Percentiles rank a stretch among this genome's conserved stretches.
These are phyloP conservation scores for Fusarium miscanthi DNA, from an alignment of 2,329 filamentous ascomycete species.

Conservation along the genomic window DNA sequence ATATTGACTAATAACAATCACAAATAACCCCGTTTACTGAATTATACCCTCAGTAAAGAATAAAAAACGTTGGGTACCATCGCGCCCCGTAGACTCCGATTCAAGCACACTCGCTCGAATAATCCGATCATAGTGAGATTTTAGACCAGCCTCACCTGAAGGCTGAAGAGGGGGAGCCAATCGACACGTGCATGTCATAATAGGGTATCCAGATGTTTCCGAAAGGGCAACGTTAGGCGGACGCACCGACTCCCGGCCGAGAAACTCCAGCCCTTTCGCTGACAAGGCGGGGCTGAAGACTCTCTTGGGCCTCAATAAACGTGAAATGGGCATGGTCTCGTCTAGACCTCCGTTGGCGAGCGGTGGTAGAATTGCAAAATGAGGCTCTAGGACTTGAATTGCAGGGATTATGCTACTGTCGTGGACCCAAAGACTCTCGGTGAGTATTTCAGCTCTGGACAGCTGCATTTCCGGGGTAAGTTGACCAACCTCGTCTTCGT, in stretches of 20 bases:
- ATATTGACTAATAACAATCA: too few species aligned
- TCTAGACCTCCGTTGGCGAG: neutral
- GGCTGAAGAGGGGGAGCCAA: neutral
- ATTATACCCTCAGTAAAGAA: too few species aligned
- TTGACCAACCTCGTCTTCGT: accelerated
- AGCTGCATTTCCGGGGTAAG: neutral
- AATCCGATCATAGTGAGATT: neutral
- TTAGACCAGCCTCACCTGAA: neutral
- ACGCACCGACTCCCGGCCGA: neutral
- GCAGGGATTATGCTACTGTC: neutral
- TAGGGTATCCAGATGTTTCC: neutral
- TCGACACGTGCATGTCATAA: neutral
- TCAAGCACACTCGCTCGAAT: neutral
- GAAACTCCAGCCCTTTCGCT: neutral
- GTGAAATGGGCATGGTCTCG: neutral
- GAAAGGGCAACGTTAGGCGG: accelerated
- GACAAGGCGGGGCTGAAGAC: accelerated
- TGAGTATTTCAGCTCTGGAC: neutral
- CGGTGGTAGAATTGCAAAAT: neutral
- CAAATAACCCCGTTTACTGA: neutral
- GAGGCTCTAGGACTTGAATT: neutral
- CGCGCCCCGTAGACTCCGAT: neutral
- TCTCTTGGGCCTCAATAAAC: too few species aligned
- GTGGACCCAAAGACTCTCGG: neutral
- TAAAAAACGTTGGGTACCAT: neutral